phyloP scores from a whole-genome alignment of 2,329 filamentous ascomycete species.

The Hyphodiscus sp. region DNA sequence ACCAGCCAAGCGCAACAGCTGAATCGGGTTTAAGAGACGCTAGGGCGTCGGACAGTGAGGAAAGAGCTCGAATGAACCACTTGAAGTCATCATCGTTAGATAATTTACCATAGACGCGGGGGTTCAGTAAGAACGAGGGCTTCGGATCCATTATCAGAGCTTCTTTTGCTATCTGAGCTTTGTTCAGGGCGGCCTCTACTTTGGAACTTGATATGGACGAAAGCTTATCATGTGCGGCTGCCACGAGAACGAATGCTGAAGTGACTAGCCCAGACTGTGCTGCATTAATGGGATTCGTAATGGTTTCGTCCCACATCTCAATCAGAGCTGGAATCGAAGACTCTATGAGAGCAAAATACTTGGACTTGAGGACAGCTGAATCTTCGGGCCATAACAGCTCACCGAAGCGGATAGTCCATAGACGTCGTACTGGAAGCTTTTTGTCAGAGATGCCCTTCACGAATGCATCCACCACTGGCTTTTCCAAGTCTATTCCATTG shows the following conservation, averaged over 20 bases:
- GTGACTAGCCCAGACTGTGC: constrained; percentile 79
- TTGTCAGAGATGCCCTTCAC: constrained; percentile 83
- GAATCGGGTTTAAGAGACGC: constrained; percentile 37
- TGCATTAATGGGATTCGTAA: constrained; percentile 69
- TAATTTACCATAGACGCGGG: constrained; percentile 78
- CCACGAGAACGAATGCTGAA: constrained; percentile 67
- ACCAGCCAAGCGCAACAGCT: constrained; percentile 64
- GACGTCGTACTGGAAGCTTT: constrained; percentile 65
- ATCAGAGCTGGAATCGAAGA: constrained; percentile 49
- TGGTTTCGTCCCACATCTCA: constrained; percentile 70
- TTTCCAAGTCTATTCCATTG: constrained; percentile 55
- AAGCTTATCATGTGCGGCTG: constrained; percentile 52
- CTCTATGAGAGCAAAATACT: constrained; percentile 46
- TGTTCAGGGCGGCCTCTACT: constrained; percentile 51
- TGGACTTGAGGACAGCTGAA: constrained; percentile 40
- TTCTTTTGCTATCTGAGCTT: constrained; percentile 56
- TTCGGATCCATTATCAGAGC: constrained; percentile 68
- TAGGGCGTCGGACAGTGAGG: constrained; percentile 51
- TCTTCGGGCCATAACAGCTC: constrained; percentile 58
- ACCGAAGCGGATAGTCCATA: constrained; percentile 74
- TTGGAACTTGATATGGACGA: constrained; percentile 48
- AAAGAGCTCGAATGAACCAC: constrained; percentile 70
- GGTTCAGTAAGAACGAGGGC: constrained; percentile 79
- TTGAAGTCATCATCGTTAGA: constrained; percentile 65
- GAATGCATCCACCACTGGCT: constrained; percentile 62